phyloP scores from a whole-genome alignment of 306 rosid species.

The Quercus robur region DNA sequence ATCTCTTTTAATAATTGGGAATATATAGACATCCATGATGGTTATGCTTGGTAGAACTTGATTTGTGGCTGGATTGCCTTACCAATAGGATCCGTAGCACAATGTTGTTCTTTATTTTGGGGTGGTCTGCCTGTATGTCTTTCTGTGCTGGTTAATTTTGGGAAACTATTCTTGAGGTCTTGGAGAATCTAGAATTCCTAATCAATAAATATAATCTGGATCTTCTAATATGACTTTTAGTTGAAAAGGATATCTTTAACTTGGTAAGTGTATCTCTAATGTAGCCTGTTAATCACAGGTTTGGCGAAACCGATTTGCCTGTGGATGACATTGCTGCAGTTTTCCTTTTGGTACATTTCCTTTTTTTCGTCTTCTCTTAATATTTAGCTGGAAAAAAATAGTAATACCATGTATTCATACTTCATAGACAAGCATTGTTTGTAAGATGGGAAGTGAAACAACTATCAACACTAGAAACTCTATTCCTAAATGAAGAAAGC shows the following conservation, averaged over 20 bases:
- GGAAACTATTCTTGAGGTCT: background rate
- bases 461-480: constrained; percentile 11
- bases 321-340: constrained; percentile 94
- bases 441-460: background rate
- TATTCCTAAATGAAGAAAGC: constrained; percentile 11
- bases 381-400: background rate
- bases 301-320: constrained; percentile 89
- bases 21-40: background rate
- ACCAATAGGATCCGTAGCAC: background rate
- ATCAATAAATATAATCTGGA: background rate
- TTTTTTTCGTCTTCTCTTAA: background rate
- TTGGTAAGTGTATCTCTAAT: constrained; percentile 19
- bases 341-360: constrained; percentile 67
- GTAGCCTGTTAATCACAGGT: constrained; percentile 49
- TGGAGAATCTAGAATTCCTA: background rate
- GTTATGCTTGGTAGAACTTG: background rate
- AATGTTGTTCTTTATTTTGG: background rate
- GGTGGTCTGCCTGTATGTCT: background rate
- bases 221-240: background rate
- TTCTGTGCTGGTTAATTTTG: background rate
- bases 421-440: constrained; percentile 17
- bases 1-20: background rate
- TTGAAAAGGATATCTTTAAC: background rate
- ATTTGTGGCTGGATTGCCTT: background rate
- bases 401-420: background rate